Base-by-base conservation (phyloP, 2,329 filamentous ascomycete genomes). In the Pseudogymnoascus sp. region DNA sequence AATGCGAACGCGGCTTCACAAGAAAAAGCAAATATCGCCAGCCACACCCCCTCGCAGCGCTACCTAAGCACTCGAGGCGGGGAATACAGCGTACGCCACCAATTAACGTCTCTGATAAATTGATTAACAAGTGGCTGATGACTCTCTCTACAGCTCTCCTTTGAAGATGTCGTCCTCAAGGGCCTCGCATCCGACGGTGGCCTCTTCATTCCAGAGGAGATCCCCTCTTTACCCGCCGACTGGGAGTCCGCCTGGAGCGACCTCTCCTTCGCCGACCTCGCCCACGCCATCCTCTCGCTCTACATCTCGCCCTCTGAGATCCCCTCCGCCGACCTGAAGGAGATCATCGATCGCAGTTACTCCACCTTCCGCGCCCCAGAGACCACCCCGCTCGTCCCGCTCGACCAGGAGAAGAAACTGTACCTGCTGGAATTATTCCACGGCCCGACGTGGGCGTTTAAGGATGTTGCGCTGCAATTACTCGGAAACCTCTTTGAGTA, bases 401-500 rank as follows among this genome's bases (percentile, higher is more conserved):
- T 97, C 62, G 84, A 93, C 72, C 80, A 84, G 70, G 75, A 81
- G 66, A 81, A 84, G 69, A 89, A 93, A 73, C 80, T 97, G 45
- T 86, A 96, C 73, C 80, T 97, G 63, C 84, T 99, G 36, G 95
- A 99, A 77, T 83, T 99, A 47, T 99, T 97, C 81, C 93, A 97
- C 75, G 95, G 95, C 1, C 95, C 93, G 4, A 97, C 89, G 0
- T 97, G 92, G 74, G 89, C 93, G 1, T 97, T 97, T 81, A 96
- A 97, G 78, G 93, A 97, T 76, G 90, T 93, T 61, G 93, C 93
- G 14, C 80, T 97, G 66, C 93, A 97, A 71, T 95, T 97, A 73
- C 79, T 99, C 1, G 95, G 95, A n/a, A 97, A 99, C 72, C 80
- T 99, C 2, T 97, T 96, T 69, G 90, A 96, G 76, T 95, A 93